A percentile compares a stretch with the other conserved stretches of the same genome.
Evolutionary conservation across 2,329 filamentous ascomycete species (phyloP).

Genomic region (Tolypocladium guangdongense): DNA sequence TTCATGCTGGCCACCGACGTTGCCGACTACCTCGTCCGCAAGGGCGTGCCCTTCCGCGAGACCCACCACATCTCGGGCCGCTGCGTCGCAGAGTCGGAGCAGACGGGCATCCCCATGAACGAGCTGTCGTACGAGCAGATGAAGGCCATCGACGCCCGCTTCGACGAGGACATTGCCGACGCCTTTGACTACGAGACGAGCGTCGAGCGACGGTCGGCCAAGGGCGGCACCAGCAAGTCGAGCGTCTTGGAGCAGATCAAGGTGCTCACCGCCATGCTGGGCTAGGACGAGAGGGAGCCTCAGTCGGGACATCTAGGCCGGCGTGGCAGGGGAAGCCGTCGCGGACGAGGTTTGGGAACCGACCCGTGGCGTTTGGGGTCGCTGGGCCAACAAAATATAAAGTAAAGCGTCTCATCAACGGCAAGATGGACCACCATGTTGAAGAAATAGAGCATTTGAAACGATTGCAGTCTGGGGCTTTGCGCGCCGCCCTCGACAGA

Average conservation of each 20-base stretch:
- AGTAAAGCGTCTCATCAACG: background rate
- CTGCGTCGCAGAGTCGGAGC: constrained; percentile 29
- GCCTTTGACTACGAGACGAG: constrained; percentile 74
- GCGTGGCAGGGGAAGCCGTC: background rate
- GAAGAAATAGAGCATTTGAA: too few species aligned
- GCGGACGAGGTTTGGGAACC: background rate
- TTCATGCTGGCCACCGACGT: constrained; percentile 73
- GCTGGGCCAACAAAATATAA: background rate
- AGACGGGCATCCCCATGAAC: constrained; percentile 54
- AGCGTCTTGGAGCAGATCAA: constrained; percentile 55
- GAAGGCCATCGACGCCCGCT: constrained; percentile 55
- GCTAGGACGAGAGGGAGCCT: background rate
- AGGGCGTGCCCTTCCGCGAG: constrained; percentile 67
- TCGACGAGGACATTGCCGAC: constrained; percentile 58
- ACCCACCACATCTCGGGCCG: constrained; percentile 69
- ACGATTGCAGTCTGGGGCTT: background rate
- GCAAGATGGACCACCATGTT: too few species aligned
- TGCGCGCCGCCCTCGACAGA: background rate
- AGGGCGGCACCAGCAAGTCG: constrained; percentile 66
- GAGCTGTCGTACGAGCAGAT: constrained; percentile 56
- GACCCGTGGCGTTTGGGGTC: background rate
- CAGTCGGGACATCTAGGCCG: background rate
- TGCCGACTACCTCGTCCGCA: constrained; percentile 52
- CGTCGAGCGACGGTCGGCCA: constrained; percentile 67
- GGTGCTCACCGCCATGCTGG: constrained; percentile 29